These are phyloP conservation scores for Saprolegnia parasitica DNA, from an alignment of 352 stramenopile genomes.

Conservation along the genomic window DNA sequence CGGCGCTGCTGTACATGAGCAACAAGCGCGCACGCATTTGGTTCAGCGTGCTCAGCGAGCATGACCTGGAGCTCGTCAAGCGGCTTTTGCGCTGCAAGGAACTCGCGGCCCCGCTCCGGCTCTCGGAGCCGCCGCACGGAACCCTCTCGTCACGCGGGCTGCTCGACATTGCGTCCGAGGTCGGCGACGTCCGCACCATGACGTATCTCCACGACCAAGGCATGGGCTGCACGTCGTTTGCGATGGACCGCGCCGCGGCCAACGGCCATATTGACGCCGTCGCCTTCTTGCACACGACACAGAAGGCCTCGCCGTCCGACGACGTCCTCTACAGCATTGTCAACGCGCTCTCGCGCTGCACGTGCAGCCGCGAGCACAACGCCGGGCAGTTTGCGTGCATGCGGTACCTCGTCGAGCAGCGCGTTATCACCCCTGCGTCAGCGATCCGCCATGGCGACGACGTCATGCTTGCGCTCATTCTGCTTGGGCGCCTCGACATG, in stretches of 20 bases:
- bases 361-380: background rate
- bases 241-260: constrained; percentile 6
- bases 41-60: background rate
- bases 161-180: background rate
- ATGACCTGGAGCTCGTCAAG: background rate
- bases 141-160: background rate
- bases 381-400: background rate
- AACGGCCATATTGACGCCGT: background rate
- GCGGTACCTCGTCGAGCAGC: background rate
- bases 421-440: background rate
- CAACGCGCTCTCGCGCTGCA: background rate
- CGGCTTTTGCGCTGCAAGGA: constrained; percentile 5
- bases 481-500: background rate
- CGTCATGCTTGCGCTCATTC: background rate
- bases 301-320: background rate
- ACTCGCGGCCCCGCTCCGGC: background rate
- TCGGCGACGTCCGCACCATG: background rate
- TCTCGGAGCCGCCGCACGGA: background rate
- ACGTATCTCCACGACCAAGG: constrained; percentile 2
- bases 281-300: background rate
- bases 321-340: background rate
- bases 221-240: background rate
- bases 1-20: constrained; percentile 8
- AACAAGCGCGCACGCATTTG: constrained; percentile 3
- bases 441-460: background rate